phyloP scores from a whole-genome alignment of 768 basidiomycete genomes.

The Auricularia heimuer region DNA sequence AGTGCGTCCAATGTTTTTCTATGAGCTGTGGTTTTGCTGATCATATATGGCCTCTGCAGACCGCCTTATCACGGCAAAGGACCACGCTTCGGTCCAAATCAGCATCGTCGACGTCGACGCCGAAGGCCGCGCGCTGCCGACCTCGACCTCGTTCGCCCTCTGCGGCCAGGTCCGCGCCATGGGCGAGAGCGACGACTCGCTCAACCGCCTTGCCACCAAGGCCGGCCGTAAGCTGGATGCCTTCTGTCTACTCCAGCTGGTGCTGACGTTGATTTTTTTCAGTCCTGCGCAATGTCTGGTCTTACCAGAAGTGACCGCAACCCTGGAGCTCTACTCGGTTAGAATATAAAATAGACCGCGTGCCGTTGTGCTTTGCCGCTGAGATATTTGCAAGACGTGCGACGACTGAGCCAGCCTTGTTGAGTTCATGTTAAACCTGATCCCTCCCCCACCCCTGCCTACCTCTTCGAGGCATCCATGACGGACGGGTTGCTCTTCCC shows the following conservation, averaged over 20 bases:
- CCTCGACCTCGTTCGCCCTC: constrained; percentile 87
- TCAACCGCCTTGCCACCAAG: constrained; percentile 93
- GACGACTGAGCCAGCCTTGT: no score
- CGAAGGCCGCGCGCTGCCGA: constrained; percentile 66
- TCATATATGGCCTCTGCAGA: constrained; percentile 35
- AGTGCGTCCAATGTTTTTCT: constrained; percentile 45
- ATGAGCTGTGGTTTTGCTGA: background rate
- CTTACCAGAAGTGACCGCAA: constrained; percentile 72
- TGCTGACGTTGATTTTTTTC: constrained; percentile 7
- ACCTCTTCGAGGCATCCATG: constrained; percentile 32
- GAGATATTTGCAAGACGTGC: no score
- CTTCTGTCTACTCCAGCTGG: no score
- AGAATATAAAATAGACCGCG: no score
- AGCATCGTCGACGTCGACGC: constrained; percentile 88
- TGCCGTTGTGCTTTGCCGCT: no score
- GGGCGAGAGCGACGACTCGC: constrained; percentile 92
- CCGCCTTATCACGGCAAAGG: constrained; percentile 97
- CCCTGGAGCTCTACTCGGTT: no score
- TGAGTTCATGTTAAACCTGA: no score
- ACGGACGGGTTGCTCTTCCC: constrained; percentile 45
- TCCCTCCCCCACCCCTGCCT: background rate
- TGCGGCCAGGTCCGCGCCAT: constrained; percentile 89
- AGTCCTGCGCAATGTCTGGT: constrained; percentile 98
- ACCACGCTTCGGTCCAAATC: constrained; percentile 97
- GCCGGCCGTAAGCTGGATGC: constrained; percentile 66